Base-by-base conservation (phyloP, 108 stramenopile species). In the Aurantiochytrium sp. region DNA sequence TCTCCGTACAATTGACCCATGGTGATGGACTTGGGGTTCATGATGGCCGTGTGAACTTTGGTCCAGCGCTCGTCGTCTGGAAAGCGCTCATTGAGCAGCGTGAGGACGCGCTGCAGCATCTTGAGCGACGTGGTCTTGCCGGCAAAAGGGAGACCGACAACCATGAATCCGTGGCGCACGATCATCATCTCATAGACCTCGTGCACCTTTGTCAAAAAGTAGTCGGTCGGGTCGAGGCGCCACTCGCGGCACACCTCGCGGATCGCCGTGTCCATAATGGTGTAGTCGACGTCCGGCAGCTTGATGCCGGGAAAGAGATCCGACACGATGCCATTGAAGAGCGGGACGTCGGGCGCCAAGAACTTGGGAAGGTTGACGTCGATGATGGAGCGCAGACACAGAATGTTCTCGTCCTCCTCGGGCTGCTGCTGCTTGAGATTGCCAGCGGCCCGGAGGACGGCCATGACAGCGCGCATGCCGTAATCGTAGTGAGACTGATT, bases 401-500 rank as follows among this genome's bases (percentile, higher is more conserved):
- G 88, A 53, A 90, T 93, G 45, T 89, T 89, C 59, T 92, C 92
- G 36, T 88, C 86, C 17, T 90, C 87, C 32, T 34, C 55, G 24
- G 91, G 91, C 34, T 91, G 93, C 69, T 93, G 93, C 15, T 93
- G 91, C 85, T 94, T 94, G 55, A 94, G 88, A 52, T 55, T 87
- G 0, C 95, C 95, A 8, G 94, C 95, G 45, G 94, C 93, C 37
- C 94, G 94, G 19, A 95, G 86, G 10, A 94, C 94, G 39, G 94
- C 94, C 91, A 94, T 94, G 37, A 95, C 93, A 0, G 95, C 95
- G 48, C 95, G 92, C 52, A 95, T 89, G 32, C 95, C 95, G 93
- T 93, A 95, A 88, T 95, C 95, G 55, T 95, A 95, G 88, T 94
- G 94, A 21, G 92, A 87, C 90, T 95, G 94, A 48, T 92, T 91